Evolutionary conservation across 495 filamentous ascomycete genomes (phyloP).

Genomic region (Penicillium roqueforti): DNA sequence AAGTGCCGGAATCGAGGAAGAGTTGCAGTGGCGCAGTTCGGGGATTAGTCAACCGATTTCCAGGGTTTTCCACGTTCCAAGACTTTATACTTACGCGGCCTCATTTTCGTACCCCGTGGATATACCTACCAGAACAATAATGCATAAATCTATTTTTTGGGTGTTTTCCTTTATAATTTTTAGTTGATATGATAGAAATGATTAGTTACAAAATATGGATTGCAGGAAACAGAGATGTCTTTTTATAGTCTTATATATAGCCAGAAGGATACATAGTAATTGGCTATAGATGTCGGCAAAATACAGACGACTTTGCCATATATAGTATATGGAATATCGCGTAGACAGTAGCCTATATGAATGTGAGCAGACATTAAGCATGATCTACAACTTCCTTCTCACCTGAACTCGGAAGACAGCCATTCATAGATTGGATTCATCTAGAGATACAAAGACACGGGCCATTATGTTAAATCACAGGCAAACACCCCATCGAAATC

Average conservation of each 20-base stretch:
- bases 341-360: too few species aligned
- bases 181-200: too few species aligned
- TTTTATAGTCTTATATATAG: too few species aligned
- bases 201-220: too few species aligned
- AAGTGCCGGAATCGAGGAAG: not conserved
- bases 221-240: too few species aligned
- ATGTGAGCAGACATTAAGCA: not conserved
- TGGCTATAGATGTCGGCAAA: too few species aligned
- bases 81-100: not conserved
- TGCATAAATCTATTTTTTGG: not conserved
- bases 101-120: not conserved
- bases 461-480: conserved; percentile 26
- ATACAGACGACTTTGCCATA: too few species aligned
- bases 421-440: conserved; percentile 24
- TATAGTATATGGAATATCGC: too few species aligned
- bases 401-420: not conserved
- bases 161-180: too few species aligned
- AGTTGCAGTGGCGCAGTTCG: not conserved
- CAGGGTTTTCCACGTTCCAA: not conserved
- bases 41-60: conserved; percentile 1
- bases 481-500: conserved; percentile 21
- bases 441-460: conserved; percentile 19
- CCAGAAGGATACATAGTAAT: not conserved
- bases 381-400: not conserved
- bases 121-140: not conserved